Evolutionary conservation across 768 basidiomycete genomes (phyloP).

Genomic region (Lactarius akahatsu): DNA sequence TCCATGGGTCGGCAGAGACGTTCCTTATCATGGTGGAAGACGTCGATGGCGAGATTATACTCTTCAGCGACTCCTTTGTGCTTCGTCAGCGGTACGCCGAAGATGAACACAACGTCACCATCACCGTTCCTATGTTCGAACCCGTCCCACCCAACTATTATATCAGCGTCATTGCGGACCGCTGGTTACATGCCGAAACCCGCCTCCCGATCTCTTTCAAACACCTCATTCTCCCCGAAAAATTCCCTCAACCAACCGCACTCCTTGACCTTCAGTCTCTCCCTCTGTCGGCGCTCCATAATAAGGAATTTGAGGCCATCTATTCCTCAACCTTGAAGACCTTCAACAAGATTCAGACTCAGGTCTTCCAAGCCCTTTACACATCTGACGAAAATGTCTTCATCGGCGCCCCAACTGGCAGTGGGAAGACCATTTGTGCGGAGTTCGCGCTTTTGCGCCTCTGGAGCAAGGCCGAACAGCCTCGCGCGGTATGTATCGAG

Average conservation of each 20-base stretch:
- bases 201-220: slow-evolving; percentile 96
- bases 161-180: slow-evolving; percentile 90
- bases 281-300: slow-evolving; percentile 88
- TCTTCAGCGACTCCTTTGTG: slow-evolving; percentile 92
- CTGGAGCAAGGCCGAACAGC: slow-evolving; percentile 84
- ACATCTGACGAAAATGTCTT: slow-evolving; percentile 96
- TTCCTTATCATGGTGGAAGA: slow-evolving; percentile 97
- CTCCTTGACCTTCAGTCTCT: slow-evolving; percentile 91
- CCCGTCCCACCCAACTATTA: slow-evolving; percentile 99
- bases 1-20: slow-evolving; percentile 83
- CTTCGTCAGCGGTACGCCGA: slow-evolving; percentile 90
- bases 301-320: slow-evolving; percentile 86
- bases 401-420: slow-evolving; percentile 94
- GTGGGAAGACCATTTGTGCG: slow-evolving; percentile 96
- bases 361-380: slow-evolving; percentile 97
- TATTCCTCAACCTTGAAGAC: slow-evolving; percentile 77
- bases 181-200: slow-evolving; percentile 95
- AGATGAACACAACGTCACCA: slow-evolving; percentile 90
- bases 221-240: slow-evolving; percentile 95
- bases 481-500: slow-evolving; percentile 90
- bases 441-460: slow-evolving; percentile 94
- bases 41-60: slow-evolving; percentile 93
- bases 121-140: slow-evolving; percentile 96
- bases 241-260: slow-evolving; percentile 90
- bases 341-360: slow-evolving; percentile 99